Base-by-base conservation (phyloP, 163 green algal species). In the Volvox carteri region DNA sequence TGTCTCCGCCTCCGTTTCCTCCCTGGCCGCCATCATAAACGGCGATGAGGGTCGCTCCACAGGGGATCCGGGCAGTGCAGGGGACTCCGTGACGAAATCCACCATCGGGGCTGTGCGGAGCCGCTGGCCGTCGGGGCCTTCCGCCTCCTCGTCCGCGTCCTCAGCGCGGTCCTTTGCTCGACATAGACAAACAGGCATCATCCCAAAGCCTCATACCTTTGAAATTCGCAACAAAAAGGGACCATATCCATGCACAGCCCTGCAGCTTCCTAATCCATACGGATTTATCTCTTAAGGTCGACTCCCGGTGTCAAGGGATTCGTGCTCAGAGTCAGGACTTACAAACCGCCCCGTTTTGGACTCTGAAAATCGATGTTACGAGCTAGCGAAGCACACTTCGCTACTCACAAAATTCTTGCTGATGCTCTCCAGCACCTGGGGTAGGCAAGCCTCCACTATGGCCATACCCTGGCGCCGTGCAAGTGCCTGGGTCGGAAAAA, bases 341-440 rank as follows among this genome's bases (percentile, higher is more conserved):
- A n/a, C n/a, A n/a, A n/a, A n/a, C n/a, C n/a, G n/a, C n/a, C n/a
- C n/a, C n/a, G n/a, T n/a, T n/a, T n/a, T n/a, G n/a, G n/a, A n/a
- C n/a, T n/a, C n/a, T n/a, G n/a, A n/a, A n/a, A n/a, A n/a, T n/a
- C n/a, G n/a, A n/a, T n/a, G n/a, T n/a, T n/a, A n/a, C n/a, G n/a
- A n/a, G n/a, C n/a, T n/a, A n/a, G n/a, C n/a, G n/a, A n/a, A n/a
- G n/a, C n/a, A n/a, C n/a, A n/a, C n/a, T n/a, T n/a, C n/a, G n/a
- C 41, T 37, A 90, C 92, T 94, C 84, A 95, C 94, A 84, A 96
- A 97, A 90, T 97, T 95, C n/a, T 56, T 60, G 1, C 92, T 52
- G 78, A 98, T 97, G 92, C 91, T 96, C 16, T 30, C 37, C 42
- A 97, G 88, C 23, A 97, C 85, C 50, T 19, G 28, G 0, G 86